phyloP scores from a whole-genome alignment of 352 stramenopile species.

The Phytophthora ohioensis region DNA sequence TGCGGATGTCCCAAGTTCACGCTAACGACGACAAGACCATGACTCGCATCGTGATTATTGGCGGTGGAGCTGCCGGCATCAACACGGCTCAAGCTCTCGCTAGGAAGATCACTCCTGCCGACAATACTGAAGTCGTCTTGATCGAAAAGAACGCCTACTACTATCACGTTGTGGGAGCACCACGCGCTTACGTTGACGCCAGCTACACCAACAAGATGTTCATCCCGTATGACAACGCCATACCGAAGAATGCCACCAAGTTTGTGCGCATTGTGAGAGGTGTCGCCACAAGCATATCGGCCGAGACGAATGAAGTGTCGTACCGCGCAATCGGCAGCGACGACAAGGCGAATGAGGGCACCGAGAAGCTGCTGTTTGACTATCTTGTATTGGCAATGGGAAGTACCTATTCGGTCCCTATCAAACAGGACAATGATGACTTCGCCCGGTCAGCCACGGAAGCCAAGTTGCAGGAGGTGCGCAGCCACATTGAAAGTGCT shows the following conservation, averaged over 20 bases:
- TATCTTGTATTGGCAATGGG: constrained; percentile 50
- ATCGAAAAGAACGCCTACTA: constrained; percentile 53
- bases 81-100: constrained; percentile 44
- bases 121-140: constrained; percentile 45
- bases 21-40: constrained; percentile 18
- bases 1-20: constrained; percentile 19
- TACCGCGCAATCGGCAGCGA: constrained; percentile 35
- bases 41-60: constrained; percentile 45
- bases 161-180: constrained; percentile 47
- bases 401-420: constrained; percentile 45
- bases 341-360: constrained; percentile 18
- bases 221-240: constrained; percentile 45
- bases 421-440: constrained; percentile 32
- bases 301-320: constrained; percentile 29
- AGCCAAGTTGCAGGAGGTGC: constrained; percentile 32
- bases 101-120: constrained; percentile 24
- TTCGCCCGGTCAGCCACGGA: constrained; percentile 37
- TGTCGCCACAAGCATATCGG: constrained; percentile 35
- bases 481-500: constrained; percentile 31
- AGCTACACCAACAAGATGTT: constrained; percentile 46
- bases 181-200: constrained; percentile 48
- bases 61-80: constrained; percentile 44
- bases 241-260: constrained; percentile 23
- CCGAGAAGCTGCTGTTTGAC: constrained; percentile 43
- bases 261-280: constrained; percentile 39